These are phyloP conservation scores for Cutaneotrichosporon sp. DNA, from an alignment of 1,284 basidiomycete genomes.

Conservation along the genomic window DNA sequence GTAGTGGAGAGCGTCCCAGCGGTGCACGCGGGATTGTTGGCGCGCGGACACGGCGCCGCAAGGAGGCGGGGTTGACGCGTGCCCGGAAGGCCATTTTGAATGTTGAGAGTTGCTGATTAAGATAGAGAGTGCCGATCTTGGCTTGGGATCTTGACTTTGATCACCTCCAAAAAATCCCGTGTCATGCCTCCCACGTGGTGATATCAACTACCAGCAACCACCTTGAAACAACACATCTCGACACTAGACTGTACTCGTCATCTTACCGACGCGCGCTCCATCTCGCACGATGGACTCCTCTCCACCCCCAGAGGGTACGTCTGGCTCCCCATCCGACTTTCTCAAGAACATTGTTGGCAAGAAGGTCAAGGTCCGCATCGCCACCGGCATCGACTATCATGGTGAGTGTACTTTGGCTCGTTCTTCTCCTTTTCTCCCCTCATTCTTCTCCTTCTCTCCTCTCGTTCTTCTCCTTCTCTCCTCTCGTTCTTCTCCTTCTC, in stretches of 20 bases:
- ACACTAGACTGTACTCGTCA: not conserved
- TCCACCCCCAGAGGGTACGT: conserved; percentile 27
- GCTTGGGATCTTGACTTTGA: not conserved
- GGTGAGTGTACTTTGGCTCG: conserved; percentile 59
- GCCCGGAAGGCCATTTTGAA: conserved; percentile 17
- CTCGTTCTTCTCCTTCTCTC: not conserved
- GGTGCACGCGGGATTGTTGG: not conserved
- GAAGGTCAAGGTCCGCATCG: conserved; percentile 86
- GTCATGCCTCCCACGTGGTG: not conserved
- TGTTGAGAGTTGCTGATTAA: not conserved
- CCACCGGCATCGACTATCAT: conserved; percentile 94
- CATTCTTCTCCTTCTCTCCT: not conserved
- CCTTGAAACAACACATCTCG: not conserved
- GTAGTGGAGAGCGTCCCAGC: not conserved
- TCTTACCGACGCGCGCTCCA: not conserved
- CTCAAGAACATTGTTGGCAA: conserved; percentile 93
- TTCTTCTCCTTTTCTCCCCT: not conserved
- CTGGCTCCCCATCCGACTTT: conserved; percentile 83
- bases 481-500: not conserved
- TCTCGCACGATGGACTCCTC: conserved; percentile 37
- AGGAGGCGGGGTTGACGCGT: conserved; percentile 10
- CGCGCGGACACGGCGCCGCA: conserved; percentile 6
- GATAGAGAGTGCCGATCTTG: not conserved
- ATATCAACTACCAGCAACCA: not conserved
- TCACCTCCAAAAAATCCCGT: not conserved